Percentiles rank a stretch among this genome's conserved stretches.
phyloP scores from a whole-genome alignment of 371 early-diverging fungal species.

The Rhizopus arrhizus region DNA sequence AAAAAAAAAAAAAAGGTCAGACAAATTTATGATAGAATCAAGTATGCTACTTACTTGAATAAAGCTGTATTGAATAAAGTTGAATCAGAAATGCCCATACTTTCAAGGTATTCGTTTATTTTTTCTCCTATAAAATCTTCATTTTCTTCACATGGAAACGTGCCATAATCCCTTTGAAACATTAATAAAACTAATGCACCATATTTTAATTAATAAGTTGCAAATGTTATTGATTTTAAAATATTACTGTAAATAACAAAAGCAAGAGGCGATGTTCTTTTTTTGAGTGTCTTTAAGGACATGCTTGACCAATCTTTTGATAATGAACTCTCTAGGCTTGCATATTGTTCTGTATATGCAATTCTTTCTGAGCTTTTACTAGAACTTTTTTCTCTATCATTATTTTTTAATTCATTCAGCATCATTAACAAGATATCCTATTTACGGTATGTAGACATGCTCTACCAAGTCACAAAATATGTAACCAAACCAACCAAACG shows the following conservation, averaged over 20 bases:
- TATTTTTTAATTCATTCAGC: too few species aligned
- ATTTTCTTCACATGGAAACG: constrained; percentile 28
- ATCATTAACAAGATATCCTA: not conserved
- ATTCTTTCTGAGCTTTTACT: constrained; percentile 26
- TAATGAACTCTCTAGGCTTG: constrained; percentile 44
- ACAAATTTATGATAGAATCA: not conserved
- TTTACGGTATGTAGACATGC: constrained; percentile 74
- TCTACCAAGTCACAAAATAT: constrained; percentile 78
- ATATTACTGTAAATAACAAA: constrained; percentile 56
- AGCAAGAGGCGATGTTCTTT: constrained; percentile 49
- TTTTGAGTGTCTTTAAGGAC: constrained; percentile 36
- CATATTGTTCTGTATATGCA: constrained; percentile 43
- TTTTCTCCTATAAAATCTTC: constrained; percentile 20
- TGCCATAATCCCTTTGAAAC: constrained; percentile 36
- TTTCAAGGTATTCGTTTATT: constrained; percentile 24
- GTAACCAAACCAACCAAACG: constrained; percentile 80
- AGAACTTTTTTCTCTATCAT: constrained; percentile 21
- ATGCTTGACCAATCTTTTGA: constrained; percentile 36
- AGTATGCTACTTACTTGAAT: constrained; percentile 44
- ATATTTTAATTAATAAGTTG: not conserved
- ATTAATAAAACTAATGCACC: constrained; percentile 31
- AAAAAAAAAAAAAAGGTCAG: constrained; percentile 5
- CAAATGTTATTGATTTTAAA: too few species aligned
- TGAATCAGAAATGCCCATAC: constrained; percentile 41
- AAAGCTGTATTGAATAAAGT: constrained; percentile 50